A percentile compares a stretch with the other conserved stretches of the same genome.
Evolutionary conservation across 139 green algal species (phyloP).

Genomic region (Pycnococcus provasolii): DNA sequence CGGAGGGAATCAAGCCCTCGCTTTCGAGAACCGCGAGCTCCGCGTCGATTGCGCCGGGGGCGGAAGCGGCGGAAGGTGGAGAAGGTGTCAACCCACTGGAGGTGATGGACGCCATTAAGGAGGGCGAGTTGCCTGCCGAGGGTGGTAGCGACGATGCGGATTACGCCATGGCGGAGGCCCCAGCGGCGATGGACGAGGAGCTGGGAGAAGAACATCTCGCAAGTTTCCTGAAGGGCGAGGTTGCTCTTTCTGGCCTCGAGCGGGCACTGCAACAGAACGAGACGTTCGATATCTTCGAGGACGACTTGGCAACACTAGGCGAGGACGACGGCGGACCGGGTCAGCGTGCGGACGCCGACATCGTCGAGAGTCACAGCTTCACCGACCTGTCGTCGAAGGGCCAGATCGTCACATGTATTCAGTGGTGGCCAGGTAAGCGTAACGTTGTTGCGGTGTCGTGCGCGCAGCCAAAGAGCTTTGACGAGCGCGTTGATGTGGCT

Average conservation of each 20-base stretch:
- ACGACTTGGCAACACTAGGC: conserved; percentile 55
- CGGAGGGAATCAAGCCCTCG: no score
- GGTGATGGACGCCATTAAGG: no score
- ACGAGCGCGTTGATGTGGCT: conserved; percentile 44
- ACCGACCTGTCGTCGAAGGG: conserved; percentile 58
- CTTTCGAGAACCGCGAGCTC: no score
- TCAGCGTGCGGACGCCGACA: conserved; percentile 38
- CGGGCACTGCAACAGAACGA: conserved; percentile 52
- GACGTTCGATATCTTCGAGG: conserved; percentile 54
- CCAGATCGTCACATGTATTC: conserved; percentile 53
- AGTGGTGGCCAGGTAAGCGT: conserved; percentile 58
- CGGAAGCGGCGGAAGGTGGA: no score
- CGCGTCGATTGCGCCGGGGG: no score
- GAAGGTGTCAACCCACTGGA: no score
- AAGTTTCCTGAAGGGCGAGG: not conserved
- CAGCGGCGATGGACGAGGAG: no score
- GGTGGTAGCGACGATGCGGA: no score
- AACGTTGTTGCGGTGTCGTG: conserved; percentile 57
- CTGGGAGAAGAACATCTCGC: not conserved
- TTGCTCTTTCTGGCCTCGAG: not conserved
- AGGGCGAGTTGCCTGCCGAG: no score
- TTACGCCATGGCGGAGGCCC: no score
- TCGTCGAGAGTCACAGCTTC: conserved; percentile 52
- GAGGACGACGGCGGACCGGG: conserved; percentile 54
- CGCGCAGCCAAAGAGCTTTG: conserved; percentile 41